Evolutionary conservation across 148 eudicot species (phyloP), one percentile per base, ranked within the genome.

Genomic region (Mesembryanthemum crystallinum): DNA sequence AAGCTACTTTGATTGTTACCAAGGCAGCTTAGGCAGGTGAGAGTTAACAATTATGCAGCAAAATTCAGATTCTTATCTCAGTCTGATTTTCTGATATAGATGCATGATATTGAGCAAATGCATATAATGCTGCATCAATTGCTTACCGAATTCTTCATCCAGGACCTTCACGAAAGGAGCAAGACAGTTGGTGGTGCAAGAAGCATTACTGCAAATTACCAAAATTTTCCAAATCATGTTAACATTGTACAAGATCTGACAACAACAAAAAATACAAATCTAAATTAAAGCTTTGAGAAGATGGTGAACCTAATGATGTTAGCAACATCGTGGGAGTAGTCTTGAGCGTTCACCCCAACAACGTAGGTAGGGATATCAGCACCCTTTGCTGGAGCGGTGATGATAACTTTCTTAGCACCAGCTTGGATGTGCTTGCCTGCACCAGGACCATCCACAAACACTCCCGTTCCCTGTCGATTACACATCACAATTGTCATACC

Each of bases 351-450:
- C 3, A 96, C 99, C 20, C 99, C 99, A 55, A 92, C 85, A 64
- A 96, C 99, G 62, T 96, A 96, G 71, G 99, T 96, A 67, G 99
- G 99, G 72, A 96, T 96, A 55, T 96, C 99, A 33, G 98, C 90
- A 62, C 99, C 99, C 85, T 96, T 96, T 30, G 99, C 99, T 3
- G 99, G 99, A 43, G 99, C 99, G 62, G 99, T 96, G 84, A 96
- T 92, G 75, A 96, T 81, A 42, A 96, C 99, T 85, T 96, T 96
- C 94, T 91, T 92, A 28, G 99, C 99, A 71, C 99, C 99, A 11
- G 99, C 98, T 89, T 96, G 99, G 80, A 96, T 88, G 84, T 96
- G 99, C 85, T 96, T 96, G 63, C 99, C 99, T 35, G 99, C 99
- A 51, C 99, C 99, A 1, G 99, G 94, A 17, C 98, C 99, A 67